These are phyloP conservation scores for Penicillium daleae DNA, from an alignment of 495 filamentous ascomycete genomes.

Conservation along the genomic window DNA sequence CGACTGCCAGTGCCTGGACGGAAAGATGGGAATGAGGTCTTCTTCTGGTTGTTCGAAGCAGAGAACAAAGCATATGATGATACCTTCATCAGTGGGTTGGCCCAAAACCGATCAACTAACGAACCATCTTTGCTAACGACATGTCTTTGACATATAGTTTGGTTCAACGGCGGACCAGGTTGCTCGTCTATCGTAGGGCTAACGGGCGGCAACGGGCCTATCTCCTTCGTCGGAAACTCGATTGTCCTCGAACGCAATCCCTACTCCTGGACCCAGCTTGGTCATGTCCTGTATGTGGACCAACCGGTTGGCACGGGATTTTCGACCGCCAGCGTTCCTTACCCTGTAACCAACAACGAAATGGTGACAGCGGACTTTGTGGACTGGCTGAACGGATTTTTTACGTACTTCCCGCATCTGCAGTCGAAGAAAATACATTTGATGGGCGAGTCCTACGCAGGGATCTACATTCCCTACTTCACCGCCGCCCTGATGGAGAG, in stretches of 20 bases:
- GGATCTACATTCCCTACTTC: constrained; percentile 48
- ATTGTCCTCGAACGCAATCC: constrained; percentile 33
- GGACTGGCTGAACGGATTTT: constrained; percentile 43
- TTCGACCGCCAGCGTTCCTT: constrained; percentile 38
- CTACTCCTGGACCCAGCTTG: constrained; percentile 45
- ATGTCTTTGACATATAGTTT: constrained; percentile 41
- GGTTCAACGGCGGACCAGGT: constrained; percentile 72
- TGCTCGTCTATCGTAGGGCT: constrained; percentile 72
- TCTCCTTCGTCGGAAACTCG: constrained; percentile 35
- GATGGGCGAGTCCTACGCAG: constrained; percentile 49
- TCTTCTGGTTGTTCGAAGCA: constrained; percentile 48
- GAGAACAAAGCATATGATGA: constrained; percentile 38
- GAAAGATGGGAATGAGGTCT: constrained; percentile 38
- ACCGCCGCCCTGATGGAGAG: constrained; percentile 38
- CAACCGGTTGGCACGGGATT: constrained; percentile 48
- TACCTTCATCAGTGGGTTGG: constrained; percentile 41
- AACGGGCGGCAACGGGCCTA: constrained; percentile 34
- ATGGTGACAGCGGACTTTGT: constrained; percentile 40
- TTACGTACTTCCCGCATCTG: constrained; percentile 37
- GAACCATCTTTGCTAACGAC: neutral
- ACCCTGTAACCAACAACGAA: constrained; percentile 33
- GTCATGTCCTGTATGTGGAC: constrained; percentile 47
- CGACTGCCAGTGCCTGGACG: constrained; percentile 39
- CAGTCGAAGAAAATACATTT: constrained; percentile 42
- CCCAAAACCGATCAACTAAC: neutral